A percentile compares a stretch with the other conserved stretches of the same genome.
Evolutionary conservation across 805 yeast genomes (phyloP).

Genomic region (Kluyveromyces lactis): DNA sequence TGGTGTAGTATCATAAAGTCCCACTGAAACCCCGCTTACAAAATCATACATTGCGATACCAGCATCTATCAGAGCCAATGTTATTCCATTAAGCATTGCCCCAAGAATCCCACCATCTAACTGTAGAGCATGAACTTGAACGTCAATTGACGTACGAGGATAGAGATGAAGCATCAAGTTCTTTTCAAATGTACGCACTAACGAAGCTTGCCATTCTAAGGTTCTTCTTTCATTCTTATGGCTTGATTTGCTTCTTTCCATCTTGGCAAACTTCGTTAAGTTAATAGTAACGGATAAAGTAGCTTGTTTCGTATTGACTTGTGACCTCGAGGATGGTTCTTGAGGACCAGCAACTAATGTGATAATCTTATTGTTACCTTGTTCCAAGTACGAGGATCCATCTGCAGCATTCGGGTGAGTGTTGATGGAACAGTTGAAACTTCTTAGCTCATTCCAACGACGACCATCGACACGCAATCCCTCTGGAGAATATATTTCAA

Average conservation of each 20-base stretch:
- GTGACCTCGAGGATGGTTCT: slow-evolving; percentile 61
- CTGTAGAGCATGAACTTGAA: slow-evolving; percentile 68
- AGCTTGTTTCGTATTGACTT: slow-evolving; percentile 43
- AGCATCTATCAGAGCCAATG: slow-evolving; percentile 87
- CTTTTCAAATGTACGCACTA: slow-evolving; percentile 64
- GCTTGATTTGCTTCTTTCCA: slow-evolving; percentile 61
- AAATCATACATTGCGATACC: slow-evolving; percentile 93
- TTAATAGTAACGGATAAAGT: slow-evolving; percentile 55
- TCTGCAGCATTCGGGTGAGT: slow-evolving; percentile 85
- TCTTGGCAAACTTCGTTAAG: slow-evolving; percentile 73
- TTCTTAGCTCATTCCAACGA: slow-evolving; percentile 86
- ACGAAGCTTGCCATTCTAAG: slow-evolving; percentile 55
- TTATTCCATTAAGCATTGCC: slow-evolving; percentile 73
- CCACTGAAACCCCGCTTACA: slow-evolving; percentile 72
- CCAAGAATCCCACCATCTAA: slow-evolving; percentile 89
- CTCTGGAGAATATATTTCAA: slow-evolving; percentile 90
- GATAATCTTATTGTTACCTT: slow-evolving; percentile 83
- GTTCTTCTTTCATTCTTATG: slow-evolving; percentile 60
- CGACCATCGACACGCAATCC: slow-evolving; percentile 92
- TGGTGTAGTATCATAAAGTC: slow-evolving; percentile 69
- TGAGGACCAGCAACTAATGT: slow-evolving; percentile 85
- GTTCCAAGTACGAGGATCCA: slow-evolving; percentile 88
- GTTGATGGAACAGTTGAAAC: slow-evolving; percentile 70
- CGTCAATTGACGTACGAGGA: slow-evolving; percentile 75
- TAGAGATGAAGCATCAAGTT: slow-evolving; percentile 66